Evolutionary conservation across 164 flowering plant species (phyloP).

Genomic region (Aristolochia californica): DNA sequence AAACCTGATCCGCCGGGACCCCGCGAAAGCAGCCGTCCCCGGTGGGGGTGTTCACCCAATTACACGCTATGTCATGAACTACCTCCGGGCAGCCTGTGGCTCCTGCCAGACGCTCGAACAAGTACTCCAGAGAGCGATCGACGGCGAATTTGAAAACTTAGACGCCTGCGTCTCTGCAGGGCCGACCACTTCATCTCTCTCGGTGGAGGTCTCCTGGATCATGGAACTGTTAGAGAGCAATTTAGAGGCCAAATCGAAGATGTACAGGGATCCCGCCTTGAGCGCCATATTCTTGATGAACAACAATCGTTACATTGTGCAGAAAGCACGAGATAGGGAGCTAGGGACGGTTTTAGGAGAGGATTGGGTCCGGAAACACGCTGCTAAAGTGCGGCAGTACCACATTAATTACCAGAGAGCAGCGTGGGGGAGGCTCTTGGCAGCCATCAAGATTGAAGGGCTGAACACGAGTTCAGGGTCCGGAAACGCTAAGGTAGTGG

Average conservation of each 20-base stretch:
- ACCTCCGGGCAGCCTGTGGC: slow-evolving; percentile 69
- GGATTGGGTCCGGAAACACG: slow-evolving; percentile 81
- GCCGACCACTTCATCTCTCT: slow-evolving; percentile 37
- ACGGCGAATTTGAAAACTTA: too few species aligned
- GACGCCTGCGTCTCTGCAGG: not conserved
- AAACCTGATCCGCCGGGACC: slow-evolving; percentile 71
- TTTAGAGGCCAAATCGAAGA: slow-evolving; percentile 72
- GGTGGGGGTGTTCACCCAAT: slow-evolving; percentile 90
- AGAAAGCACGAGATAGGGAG: slow-evolving; percentile 71
- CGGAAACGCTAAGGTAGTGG: not conserved
- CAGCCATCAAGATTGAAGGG: slow-evolving; percentile 40
- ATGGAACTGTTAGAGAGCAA: slow-evolving; percentile 93
- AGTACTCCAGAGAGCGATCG: slow-evolving; percentile 45
- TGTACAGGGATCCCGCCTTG: slow-evolving; percentile 56
- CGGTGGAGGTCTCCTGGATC: slow-evolving; percentile 78
- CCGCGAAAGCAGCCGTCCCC: slow-evolving; percentile 63
- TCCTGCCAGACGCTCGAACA: slow-evolving; percentile 60
- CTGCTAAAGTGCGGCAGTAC: slow-evolving; percentile 50
- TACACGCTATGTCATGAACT: slow-evolving; percentile 92
- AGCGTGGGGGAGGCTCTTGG: slow-evolving; percentile 68
- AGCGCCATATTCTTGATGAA: slow-evolving; percentile 82
- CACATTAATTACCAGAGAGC: slow-evolving; percentile 49
- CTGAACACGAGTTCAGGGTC: not conserved
- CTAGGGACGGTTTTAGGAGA: slow-evolving; percentile 65
- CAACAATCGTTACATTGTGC: slow-evolving; percentile 76